phyloP scores from a whole-genome alignment of 2,329 filamentous ascomycete species.

The Stagonosporopsis tanaceti region DNA sequence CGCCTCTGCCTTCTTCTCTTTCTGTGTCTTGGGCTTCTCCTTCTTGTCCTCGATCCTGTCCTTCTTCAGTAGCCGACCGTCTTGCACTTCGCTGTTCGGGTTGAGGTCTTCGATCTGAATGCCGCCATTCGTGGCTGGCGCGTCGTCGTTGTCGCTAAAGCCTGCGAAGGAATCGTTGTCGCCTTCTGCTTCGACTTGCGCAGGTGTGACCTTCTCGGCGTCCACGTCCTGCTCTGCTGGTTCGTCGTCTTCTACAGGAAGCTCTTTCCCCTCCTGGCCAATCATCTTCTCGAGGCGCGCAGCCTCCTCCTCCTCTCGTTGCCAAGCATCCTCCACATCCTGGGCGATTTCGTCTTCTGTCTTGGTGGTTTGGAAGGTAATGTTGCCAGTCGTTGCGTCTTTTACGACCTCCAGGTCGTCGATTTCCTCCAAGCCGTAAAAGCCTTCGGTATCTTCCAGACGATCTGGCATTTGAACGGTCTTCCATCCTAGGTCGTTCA shows the following conservation, averaged over 20 bases:
- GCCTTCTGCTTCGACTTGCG: slow-evolving; percentile 52
- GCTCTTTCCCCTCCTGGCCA: slow-evolving; percentile 24
- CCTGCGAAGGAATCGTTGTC: slow-evolving; percentile 43
- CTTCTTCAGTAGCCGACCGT: slow-evolving; percentile 14
- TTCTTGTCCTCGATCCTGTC: slow-evolving; percentile 17
- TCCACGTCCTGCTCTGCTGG: slow-evolving; percentile 6
- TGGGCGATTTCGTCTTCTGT: slow-evolving; percentile 35
- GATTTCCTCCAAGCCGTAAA: slow-evolving; percentile 90
- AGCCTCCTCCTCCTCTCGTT: slow-evolving; percentile 32
- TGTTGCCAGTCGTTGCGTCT: slow-evolving; percentile 58
- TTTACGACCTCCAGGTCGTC: slow-evolving; percentile 87
- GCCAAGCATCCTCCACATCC: slow-evolving; percentile 33
- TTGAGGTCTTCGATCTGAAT: slow-evolving; percentile 17
- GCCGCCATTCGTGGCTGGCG: slow-evolving; percentile 12
- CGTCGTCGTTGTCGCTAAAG: slow-evolving; percentile 30
- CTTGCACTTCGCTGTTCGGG: slow-evolving; percentile 35
- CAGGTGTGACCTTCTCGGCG: slow-evolving; percentile 18
- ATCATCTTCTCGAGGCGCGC: slow-evolving; percentile 33
- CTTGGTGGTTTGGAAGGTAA: slow-evolving; percentile 51
- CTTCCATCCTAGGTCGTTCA: slow-evolving; percentile 68
- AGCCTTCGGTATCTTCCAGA: slow-evolving; percentile 89
- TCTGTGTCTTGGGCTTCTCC: slow-evolving; percentile 25
- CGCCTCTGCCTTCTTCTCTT: slow-evolving; percentile 27
- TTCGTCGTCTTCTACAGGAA: slow-evolving; percentile 14
- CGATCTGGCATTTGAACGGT: slow-evolving; percentile 75